A percentile compares a stretch with the other conserved stretches of the same genome.
Conservation (phyloP, 1,284 basidiomycete species). For the Heimioporus retisporus region DNA sequence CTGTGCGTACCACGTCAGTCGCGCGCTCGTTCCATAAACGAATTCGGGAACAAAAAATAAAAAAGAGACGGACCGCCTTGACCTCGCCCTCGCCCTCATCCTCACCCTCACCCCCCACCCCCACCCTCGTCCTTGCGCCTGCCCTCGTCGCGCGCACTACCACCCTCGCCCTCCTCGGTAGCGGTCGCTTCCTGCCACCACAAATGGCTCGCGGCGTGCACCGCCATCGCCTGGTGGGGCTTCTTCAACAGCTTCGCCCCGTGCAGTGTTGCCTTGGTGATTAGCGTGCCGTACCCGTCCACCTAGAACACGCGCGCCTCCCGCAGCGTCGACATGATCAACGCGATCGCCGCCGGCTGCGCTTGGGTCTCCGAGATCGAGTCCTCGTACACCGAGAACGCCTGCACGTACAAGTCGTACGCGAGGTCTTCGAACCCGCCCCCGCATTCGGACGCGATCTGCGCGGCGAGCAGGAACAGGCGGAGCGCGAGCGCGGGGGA, state of each 20-base stretch:
- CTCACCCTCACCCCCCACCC: no score
- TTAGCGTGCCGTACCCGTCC: conserved; percentile 96
- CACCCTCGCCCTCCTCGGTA: conserved; percentile 51
- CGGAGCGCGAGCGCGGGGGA: conserved; percentile 91
- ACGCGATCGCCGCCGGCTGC: conserved; percentile 93
- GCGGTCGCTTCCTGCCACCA: conserved; percentile 90
- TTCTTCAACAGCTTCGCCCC: conserved; percentile 96
- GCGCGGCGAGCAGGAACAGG: conserved; percentile 93
- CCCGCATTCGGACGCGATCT: conserved; percentile 92
- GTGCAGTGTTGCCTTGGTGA: conserved; percentile 96
- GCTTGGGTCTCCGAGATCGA: conserved; percentile 93
- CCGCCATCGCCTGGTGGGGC: conserved; percentile 94
- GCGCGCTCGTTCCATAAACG: no score
- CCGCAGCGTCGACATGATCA: conserved; percentile 91
- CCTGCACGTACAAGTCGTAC: conserved; percentile 97
- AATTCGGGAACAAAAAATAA: no score
- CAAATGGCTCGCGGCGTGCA: conserved; percentile 94
- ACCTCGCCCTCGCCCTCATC: conserved; percentile 7
- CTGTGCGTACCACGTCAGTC: conserved; percentile 50
- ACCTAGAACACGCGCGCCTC: conserved; percentile 87
- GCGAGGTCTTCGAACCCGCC: conserved; percentile 86
- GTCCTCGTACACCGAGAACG: conserved; percentile 97
- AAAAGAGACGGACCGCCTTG: conserved; percentile 67
- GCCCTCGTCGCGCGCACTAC: conserved; percentile 49
- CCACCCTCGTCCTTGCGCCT: conserved; percentile 40